A percentile compares a stretch with the other conserved stretches of the same genome.
Evolutionary conservation across 1,284 basidiomycete species (phyloP).

Genomic region (Mycena citricolor): DNA sequence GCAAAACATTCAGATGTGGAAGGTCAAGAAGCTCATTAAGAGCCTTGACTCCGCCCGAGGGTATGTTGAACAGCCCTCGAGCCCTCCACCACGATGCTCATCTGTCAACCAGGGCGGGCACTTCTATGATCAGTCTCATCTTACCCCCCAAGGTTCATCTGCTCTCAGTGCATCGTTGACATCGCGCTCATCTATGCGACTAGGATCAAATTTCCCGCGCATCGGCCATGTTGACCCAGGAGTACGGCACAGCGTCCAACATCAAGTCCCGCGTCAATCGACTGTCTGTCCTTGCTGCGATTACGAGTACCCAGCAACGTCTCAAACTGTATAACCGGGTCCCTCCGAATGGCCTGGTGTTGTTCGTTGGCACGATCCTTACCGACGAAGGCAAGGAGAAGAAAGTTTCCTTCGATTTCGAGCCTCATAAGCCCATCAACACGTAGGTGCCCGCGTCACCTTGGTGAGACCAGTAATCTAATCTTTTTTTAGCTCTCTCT

Average conservation of each 20-base stretch:
- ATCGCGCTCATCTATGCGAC: too few species aligned
- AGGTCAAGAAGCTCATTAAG: constrained; percentile 98
- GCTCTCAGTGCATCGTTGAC: too few species aligned
- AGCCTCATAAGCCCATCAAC: constrained; percentile 98
- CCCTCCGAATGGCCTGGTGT: constrained; percentile 94
- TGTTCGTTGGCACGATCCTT: constrained; percentile 96
- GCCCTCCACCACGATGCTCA: constrained; percentile 19
- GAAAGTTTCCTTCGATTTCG: constrained; percentile 97
- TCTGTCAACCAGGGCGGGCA: constrained; percentile 72
- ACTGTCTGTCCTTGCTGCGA: constrained; percentile 95
- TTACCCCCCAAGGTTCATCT: constrained; percentile 87
- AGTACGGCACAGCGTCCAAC: constrained; percentile 97
- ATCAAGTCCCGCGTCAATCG: constrained; percentile 99
- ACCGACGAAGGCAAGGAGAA: constrained; percentile 99
- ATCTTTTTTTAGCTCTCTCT: constrained; percentile 80
- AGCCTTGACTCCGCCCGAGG: constrained; percentile 92
- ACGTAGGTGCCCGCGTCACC: constrained; percentile 73
- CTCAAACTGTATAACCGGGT: constrained; percentile 96
- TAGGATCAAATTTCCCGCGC: constrained; percentile 95
- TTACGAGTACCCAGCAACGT: constrained; percentile 98
- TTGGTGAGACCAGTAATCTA: constrained; percentile 17
- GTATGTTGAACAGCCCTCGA: constrained; percentile 44
- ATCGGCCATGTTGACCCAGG: constrained; percentile 95
- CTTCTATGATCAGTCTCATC: constrained; percentile 99
- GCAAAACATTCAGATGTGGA: constrained; percentile 93